Conservation (phyloP, 176 grass and related monocot genomes). For the Metroxylon sagu region DNA sequence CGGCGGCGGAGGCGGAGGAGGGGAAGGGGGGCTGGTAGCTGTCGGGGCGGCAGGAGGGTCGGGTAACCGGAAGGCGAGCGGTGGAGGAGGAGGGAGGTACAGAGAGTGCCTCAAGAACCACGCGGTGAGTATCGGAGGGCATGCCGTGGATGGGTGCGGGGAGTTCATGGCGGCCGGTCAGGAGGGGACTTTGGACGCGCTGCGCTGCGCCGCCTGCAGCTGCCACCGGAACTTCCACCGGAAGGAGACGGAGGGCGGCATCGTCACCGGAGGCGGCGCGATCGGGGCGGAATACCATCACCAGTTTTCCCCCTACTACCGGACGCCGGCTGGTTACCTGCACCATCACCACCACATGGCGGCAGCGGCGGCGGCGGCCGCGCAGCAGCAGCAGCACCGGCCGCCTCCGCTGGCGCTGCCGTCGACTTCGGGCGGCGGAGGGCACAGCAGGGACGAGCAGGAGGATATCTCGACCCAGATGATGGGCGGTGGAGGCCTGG, state of each 20-base stretch:
- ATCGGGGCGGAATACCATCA: not conserved
- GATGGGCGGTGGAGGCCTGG: constrained; percentile 17
- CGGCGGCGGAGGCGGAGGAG: not conserved
- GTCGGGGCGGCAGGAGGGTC: not conserved
- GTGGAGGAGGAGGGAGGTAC: constrained; percentile 23
- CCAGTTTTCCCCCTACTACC: constrained; percentile 79
- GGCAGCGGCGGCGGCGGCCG: constrained; percentile 1
- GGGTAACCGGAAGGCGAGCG: constrained; percentile 3
- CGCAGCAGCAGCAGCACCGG: constrained; percentile 18
- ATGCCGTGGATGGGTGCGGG: constrained; percentile 78
- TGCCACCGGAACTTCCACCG: constrained; percentile 95
- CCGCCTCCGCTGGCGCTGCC: constrained; percentile 41
- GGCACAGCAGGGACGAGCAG: constrained; percentile 32
- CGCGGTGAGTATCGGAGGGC: constrained; percentile 74
- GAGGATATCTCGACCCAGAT: constrained; percentile 40
- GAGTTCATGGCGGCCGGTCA: constrained; percentile 80
- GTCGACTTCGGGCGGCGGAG: constrained; percentile 46
- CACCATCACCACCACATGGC: constrained; percentile 46
- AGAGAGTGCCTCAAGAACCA: constrained; percentile 92
- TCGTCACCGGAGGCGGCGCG: not conserved
- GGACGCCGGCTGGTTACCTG: constrained; percentile 55
- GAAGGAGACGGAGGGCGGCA: constrained; percentile 33
- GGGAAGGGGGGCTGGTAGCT: not conserved
- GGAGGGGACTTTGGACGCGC: constrained; percentile 68
- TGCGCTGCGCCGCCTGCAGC: constrained; percentile 68